Conservation (phyloP, 257 asterid genomes). For the Solanum rostratum region DNA sequence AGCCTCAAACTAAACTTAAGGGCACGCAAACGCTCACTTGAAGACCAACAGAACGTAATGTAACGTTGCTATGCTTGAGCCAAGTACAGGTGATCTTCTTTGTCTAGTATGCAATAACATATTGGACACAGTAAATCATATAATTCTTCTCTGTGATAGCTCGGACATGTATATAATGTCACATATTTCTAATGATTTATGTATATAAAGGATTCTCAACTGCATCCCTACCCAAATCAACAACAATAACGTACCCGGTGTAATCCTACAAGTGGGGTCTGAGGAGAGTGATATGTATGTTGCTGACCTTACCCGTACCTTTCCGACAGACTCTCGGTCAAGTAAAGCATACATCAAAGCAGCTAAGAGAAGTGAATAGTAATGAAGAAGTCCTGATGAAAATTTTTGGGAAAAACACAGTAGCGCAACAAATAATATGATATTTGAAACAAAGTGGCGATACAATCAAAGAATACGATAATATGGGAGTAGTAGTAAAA, state of each 20-base stretch:
- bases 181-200: neutral
- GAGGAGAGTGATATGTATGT: neutral
- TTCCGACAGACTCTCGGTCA: neutral
- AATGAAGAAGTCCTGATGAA: neutral
- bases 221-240: neutral
- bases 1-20: constrained; percentile 70
- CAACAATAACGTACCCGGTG: neutral
- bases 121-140: neutral
- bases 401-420: neutral
- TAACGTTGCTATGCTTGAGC: neutral
- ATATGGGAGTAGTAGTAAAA: neutral
- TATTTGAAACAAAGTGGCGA: neutral
- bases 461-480: neutral
- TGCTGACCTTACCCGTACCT: neutral
- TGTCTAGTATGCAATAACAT: neutral
- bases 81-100: neutral
- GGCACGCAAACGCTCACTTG: constrained; percentile 79
- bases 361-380: neutral
- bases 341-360: neutral
- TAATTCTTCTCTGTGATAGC: neutral
- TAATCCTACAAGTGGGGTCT: neutral
- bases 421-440: neutral
- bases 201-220: neutral
- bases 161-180: neutral
- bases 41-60: constrained; percentile 46